Evolutionary conservation across 2,329 filamentous ascomycete genomes (phyloP), one percentile per base, ranked within the genome.

Genomic region (Aspergillus phoenicis): DNA sequence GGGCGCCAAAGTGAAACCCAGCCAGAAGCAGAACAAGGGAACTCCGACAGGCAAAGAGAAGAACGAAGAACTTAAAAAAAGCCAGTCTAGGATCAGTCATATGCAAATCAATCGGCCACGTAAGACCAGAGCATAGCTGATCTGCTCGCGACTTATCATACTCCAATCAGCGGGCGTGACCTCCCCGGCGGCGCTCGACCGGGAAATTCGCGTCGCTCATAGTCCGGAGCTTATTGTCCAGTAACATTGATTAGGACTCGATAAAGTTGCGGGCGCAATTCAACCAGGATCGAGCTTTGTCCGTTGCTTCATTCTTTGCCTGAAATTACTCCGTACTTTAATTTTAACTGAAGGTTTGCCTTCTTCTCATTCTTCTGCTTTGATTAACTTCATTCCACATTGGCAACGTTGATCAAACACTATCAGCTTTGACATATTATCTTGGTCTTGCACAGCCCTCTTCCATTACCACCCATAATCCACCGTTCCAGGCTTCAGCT

Each of bases 231-330:
- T 64, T 64, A 64, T 64, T 57, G 57, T 57, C 62, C 62, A 64
- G 62, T 64, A 45, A 60, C 28, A 33, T 59, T 60, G 26, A 49
- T 45, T 36, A n/a, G 20, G 20, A 48, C 47, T 51, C 59, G 62
- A 64, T 64, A 64, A 64, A 64, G 62, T 64, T 64, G 56, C 58
- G 58, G 58, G 54, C 58, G 61, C 58, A 58, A 57, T 51, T 30
- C 47, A 45, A 33, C 47, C 47, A 64, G 62, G 62, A 62, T 62
- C 55, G 60, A 64, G 62, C 62, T 62, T 60, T 62, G 58, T 58
- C 58, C 60, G 33, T 47, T 56, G 41, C 33, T 39, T 33, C 48
- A 53, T 57, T 38, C 43, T 54, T 62, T 36, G 57, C 58, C 45
- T 41, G 57, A 48, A 48, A 39, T 59, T 39, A 51, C 51, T 22